Percentiles rank a stretch among this genome's conserved stretches.
Evolutionary conservation across 805 yeast species (phyloP).

Genomic region (Candida endomychidarum): DNA sequence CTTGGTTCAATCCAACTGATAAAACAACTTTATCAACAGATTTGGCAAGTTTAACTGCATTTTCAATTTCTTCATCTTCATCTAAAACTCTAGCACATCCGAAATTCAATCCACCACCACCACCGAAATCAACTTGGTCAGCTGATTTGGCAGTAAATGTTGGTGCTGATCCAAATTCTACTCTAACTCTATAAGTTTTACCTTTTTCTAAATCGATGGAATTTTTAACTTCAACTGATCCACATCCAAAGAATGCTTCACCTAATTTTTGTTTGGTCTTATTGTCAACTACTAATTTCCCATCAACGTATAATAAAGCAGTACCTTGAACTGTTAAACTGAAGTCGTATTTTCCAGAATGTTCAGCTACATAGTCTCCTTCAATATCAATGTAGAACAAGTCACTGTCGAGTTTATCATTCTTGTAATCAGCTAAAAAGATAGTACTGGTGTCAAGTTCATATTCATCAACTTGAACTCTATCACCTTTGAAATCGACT

Average conservation of each 20-base stretch:
- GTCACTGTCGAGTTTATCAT: conserved; percentile 18
- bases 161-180: conserved; percentile 47
- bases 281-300: conserved; percentile 54
- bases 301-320: conserved; percentile 54
- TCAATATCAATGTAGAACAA: conserved; percentile 45
- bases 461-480: conserved; percentile 20
- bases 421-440: conserved; percentile 23
- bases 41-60: conserved; percentile 27
- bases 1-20: conserved; percentile 28
- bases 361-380: conserved; percentile 46
- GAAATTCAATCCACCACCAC: conserved; percentile 25
- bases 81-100: conserved; percentile 27
- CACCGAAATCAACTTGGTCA: conserved; percentile 18
- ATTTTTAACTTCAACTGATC: conserved; percentile 51
- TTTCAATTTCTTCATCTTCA: conserved; percentile 24
- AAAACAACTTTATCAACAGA: conserved; percentile 33
- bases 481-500: conserved; percentile 14
- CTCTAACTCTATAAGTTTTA: conserved; percentile 39
- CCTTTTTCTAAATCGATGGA: conserved; percentile 42
- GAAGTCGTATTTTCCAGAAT: conserved; percentile 48
- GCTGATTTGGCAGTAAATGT: conserved; percentile 13
- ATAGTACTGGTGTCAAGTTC: conserved; percentile 18
- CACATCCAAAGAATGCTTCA: conserved; percentile 45
- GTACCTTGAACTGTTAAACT: conserved; percentile 56
- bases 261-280: conserved; percentile 52